Percentiles rank a stretch among this genome's conserved stretches.
phyloP scores from a whole-genome alignment of 306 rosid genomes.

The Luffa aegyptiaca region DNA sequence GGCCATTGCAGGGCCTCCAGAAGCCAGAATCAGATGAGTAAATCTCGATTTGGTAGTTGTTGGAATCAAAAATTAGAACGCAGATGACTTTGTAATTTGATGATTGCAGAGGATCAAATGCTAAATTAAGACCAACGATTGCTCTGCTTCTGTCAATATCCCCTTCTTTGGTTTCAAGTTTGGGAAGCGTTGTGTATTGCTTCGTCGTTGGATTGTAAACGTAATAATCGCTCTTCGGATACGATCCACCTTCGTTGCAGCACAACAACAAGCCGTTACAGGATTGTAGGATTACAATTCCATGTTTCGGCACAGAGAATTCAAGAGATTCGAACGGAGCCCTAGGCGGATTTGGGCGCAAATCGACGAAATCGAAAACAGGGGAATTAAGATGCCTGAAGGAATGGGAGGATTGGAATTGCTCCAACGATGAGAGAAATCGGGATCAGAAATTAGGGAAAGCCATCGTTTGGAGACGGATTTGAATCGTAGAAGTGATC shows the following conservation, averaged over 20 bases:
- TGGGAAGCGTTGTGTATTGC: neutral
- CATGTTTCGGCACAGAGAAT: neutral
- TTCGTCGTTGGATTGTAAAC: slow-evolving; percentile 17
- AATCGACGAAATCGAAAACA: neutral
- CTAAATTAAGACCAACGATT: slow-evolving; percentile 8
- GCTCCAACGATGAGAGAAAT: slow-evolving; percentile 6
- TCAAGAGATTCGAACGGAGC: slow-evolving; percentile 9
- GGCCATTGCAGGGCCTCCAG: slow-evolving; percentile 14
- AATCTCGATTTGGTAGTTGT: slow-evolving; percentile 13
- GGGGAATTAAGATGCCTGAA: slow-evolving; percentile 6
- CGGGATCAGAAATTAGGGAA: slow-evolving; percentile 14
- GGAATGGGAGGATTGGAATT: neutral
- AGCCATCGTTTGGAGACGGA: slow-evolving; percentile 20
- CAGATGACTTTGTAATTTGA: slow-evolving; percentile 17
- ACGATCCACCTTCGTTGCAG: too few species aligned
- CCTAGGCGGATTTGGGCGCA: neutral
- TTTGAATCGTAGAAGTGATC: neutral
- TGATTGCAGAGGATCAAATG: slow-evolving; percentile 18
- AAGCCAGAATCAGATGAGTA: slow-evolving; percentile 16
- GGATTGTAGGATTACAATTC: slow-evolving; percentile 9
- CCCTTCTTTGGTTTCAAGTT: too few species aligned
- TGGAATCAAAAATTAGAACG: neutral
- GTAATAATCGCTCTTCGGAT: too few species aligned
- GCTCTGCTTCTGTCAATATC: neutral
- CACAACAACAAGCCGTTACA: slow-evolving; percentile 24